These are phyloP conservation scores for Suillus clintonianus DNA, from an alignment of 768 basidiomycete species.

Conservation along the genomic window DNA sequence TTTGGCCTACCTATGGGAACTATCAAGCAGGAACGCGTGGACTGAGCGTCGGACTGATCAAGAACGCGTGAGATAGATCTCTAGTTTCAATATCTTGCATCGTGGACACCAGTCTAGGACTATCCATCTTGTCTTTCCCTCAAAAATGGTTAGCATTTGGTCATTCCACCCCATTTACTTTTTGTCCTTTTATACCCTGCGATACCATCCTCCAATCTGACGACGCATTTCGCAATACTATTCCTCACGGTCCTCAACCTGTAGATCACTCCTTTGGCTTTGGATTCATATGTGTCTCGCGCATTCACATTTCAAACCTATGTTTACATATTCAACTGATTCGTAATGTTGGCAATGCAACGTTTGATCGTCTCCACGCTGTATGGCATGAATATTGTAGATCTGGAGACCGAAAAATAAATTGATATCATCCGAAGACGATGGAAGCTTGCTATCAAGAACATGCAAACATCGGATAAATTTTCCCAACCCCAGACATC, in stretches of 20 bases:
- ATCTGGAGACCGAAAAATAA: neutral
- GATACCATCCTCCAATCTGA: neutral
- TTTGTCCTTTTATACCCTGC: neutral
- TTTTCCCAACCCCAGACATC: neutral
- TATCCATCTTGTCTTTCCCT: neutral
- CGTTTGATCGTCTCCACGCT: neutral
- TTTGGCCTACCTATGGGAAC: conserved; percentile 43
- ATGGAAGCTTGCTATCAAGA: neutral
- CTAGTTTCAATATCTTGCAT: neutral
- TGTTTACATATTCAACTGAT: neutral
- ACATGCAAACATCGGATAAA: neutral
- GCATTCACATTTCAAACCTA: neutral
- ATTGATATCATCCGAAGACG: neutral
- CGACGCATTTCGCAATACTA: neutral
- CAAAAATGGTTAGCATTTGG: neutral
- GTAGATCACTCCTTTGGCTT: neutral
- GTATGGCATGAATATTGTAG: neutral
- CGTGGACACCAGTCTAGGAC: neutral
- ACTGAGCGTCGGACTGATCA: neutral
- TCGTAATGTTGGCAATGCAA: neutral
- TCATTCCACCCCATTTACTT: neutral
- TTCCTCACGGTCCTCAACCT: neutral
- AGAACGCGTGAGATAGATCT: neutral
- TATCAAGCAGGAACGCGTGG: conserved; percentile 12
- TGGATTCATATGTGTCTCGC: neutral